phyloP scores from a whole-genome alignment of 495 filamentous ascomycete genomes.

The Penicillium maclennaniae region DNA sequence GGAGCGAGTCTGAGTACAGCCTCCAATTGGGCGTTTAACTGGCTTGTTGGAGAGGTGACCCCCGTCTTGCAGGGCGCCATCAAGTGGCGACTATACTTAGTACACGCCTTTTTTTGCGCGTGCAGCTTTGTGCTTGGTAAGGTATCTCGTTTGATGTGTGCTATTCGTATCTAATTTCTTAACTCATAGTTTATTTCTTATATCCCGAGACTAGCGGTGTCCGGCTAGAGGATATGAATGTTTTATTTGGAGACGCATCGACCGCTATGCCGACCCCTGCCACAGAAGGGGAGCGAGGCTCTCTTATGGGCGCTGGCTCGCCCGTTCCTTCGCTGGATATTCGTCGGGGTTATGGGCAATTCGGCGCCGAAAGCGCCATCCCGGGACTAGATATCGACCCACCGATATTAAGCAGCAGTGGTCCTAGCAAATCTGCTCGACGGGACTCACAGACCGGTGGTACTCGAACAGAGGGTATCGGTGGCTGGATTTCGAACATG shows the following conservation, averaged over 20 bases:
- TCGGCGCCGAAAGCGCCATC: conserved; percentile 58
- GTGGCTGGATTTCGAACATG: conserved; percentile 68
- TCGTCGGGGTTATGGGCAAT: conserved; percentile 48
- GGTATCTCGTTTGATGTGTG: conserved; percentile 26
- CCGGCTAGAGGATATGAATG: conserved; percentile 93
- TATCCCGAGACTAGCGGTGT: conserved; percentile 97
- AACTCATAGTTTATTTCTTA: conserved; percentile 81
- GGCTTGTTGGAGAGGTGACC: conserved; percentile 92
- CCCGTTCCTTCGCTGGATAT: conserved; percentile 78
- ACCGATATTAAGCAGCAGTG: conserved; percentile 47
- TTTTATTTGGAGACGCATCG: conserved; percentile 83
- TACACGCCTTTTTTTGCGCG: conserved; percentile 97
- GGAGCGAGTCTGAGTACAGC: conserved; percentile 96
- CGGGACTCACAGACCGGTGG: conserved; percentile 25
- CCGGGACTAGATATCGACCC: conserved; percentile 72
- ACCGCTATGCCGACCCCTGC: conserved; percentile 69
- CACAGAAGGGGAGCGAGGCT: conserved; percentile 68
- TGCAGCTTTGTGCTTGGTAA: conserved; percentile 94
- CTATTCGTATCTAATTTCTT: conserved; percentile 1
- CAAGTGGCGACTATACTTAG: conserved; percentile 85
- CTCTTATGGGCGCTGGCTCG: conserved; percentile 66
- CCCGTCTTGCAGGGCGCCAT: conserved; percentile 88
- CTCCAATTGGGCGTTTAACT: conserved; percentile 98
- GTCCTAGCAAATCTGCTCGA: conserved; percentile 44
- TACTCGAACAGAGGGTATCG: conserved; percentile 50